phyloP scores from a whole-genome alignment of 805 yeast genomes.

The Lachancea sp. region DNA sequence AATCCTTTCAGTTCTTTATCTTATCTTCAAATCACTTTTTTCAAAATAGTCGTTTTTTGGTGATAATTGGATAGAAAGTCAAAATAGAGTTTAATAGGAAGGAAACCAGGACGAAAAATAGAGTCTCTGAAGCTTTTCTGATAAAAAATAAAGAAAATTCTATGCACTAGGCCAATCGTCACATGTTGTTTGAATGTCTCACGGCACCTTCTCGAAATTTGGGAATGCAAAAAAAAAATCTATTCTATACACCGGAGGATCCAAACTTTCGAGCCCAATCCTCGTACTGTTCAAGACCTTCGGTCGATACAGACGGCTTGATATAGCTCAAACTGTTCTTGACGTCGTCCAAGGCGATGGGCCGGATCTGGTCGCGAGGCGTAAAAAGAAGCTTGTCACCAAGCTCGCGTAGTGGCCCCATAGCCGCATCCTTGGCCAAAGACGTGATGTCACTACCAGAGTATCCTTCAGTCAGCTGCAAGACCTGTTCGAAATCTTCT shows the following conservation, averaged over 20 bases:
- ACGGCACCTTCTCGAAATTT: background rate
- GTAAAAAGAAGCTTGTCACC: conserved; percentile 74
- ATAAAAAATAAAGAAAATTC: background rate
- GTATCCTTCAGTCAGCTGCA: conserved; percentile 67
- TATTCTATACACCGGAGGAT: conserved; percentile 66
- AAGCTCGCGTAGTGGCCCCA: conserved; percentile 89
- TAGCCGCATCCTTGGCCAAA: conserved; percentile 93
- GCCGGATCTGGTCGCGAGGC: conserved; percentile 69
- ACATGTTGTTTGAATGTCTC: too few relatives aligned
- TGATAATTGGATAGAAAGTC: background rate
- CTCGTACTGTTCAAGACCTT: conserved; percentile 73
- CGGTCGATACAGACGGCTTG: conserved; percentile 81
- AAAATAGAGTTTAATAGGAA: too few relatives aligned
- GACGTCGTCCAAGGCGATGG: conserved; percentile 70
- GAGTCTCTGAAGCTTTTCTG: too few relatives aligned
- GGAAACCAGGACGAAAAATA: too few relatives aligned
- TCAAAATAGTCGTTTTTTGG: background rate
- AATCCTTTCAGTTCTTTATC: background rate
- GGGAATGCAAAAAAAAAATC: background rate
- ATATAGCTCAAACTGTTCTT: conserved; percentile 67
- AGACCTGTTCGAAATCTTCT: conserved; percentile 53
- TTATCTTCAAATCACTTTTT: conserved; percentile 2
- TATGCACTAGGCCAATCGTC: too few relatives aligned
- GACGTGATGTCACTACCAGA: conserved; percentile 97
- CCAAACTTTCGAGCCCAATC: conserved; percentile 86